These are phyloP conservation scores for Capronia americana DNA, from an alignment of 2,329 filamentous ascomycete genomes.

Conservation along the genomic window DNA sequence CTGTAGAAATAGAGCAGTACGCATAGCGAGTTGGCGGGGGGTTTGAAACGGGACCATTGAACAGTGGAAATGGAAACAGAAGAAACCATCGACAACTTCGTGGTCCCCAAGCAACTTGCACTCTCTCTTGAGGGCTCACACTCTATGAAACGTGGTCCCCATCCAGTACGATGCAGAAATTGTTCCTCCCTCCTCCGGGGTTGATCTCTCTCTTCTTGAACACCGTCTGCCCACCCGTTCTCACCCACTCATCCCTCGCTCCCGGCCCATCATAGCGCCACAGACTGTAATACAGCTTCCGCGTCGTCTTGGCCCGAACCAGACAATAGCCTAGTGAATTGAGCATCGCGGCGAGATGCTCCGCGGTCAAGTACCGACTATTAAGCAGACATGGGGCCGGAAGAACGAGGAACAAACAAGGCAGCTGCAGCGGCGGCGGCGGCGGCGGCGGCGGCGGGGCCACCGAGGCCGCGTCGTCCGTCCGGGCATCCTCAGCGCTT, in stretches of 20 bases:
- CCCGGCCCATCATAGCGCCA: slow-evolving; percentile 63
- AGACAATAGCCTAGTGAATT: slow-evolving; percentile 73
- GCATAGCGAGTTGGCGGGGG: neutral
- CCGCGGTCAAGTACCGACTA: slow-evolving; percentile 83
- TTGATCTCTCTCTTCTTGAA: slow-evolving; percentile 79
- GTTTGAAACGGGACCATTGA: neutral
- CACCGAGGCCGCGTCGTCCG: too few relatives aligned
- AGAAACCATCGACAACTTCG: neutral
- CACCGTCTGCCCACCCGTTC: slow-evolving; percentile 39
- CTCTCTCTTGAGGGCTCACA: neutral
- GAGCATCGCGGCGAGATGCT: slow-evolving; percentile 75
- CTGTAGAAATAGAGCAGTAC: slow-evolving; percentile 5
- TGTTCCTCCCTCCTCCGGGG: slow-evolving; percentile 79
- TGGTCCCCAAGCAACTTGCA: neutral
- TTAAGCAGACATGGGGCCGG: slow-evolving; percentile 88
- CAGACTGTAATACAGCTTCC: slow-evolving; percentile 88
- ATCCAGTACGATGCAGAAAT: slow-evolving; percentile 80
- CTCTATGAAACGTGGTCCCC: neutral
- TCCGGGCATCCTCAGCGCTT: too few relatives aligned
- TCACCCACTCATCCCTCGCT: slow-evolving; percentile 20
- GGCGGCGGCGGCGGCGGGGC: too few relatives aligned
- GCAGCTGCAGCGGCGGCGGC: too few relatives aligned
- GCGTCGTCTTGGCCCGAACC: slow-evolving; percentile 72
- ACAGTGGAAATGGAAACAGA: slow-evolving; percentile 15
- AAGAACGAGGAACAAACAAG: slow-evolving; percentile 84